Percentiles rank a stretch among this genome's conserved stretches.
Evolutionary conservation across 2,329 filamentous ascomycete genomes (phyloP).

Genomic region (Aspergillus sp.): DNA sequence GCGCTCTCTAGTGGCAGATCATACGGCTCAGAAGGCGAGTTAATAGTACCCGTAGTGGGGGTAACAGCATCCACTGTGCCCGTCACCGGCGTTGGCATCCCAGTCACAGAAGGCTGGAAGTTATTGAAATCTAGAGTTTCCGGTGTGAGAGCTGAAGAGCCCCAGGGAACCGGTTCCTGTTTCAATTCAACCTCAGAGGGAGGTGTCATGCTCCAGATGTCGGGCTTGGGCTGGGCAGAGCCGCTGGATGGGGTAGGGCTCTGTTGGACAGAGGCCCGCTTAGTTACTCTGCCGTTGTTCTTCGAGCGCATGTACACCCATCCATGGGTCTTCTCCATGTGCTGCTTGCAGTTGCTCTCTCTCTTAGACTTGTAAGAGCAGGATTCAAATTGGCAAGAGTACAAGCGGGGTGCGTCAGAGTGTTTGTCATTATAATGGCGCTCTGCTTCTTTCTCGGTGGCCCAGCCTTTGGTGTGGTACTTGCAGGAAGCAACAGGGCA

Average conservation of each 20-base stretch:
- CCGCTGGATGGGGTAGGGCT: slow-evolving; percentile 7
- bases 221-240: slow-evolving; percentile 8
- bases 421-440: slow-evolving; percentile 97
- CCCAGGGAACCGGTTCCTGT: slow-evolving; percentile 7
- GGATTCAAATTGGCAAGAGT: slow-evolving; percentile 75
- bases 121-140: slow-evolving; percentile 13
- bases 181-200: slow-evolving; percentile 8
- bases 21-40: slow-evolving; percentile 11
- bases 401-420: slow-evolving; percentile 74
- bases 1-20: slow-evolving; percentile 7
- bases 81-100: slow-evolving; percentile 6
- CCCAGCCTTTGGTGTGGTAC: slow-evolving; percentile 87
- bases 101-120: slow-evolving; percentile 6
- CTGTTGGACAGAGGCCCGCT: slow-evolving; percentile 10
- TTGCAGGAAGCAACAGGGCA: slow-evolving; percentile 81
- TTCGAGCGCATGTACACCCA: slow-evolving; percentile 92
- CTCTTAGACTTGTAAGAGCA: slow-evolving; percentile 95
- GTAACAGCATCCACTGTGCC: slow-evolving; percentile 10
- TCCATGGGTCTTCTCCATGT: slow-evolving; percentile 95
- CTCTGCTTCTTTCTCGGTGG: slow-evolving; percentile 96
- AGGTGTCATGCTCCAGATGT: slow-evolving; percentile 11
- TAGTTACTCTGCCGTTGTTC: slow-evolving; percentile 69
- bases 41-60: slow-evolving; percentile 11
- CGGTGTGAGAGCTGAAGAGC: neutral
- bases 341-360: slow-evolving; percentile 95